These are phyloP conservation scores for Entophlyctis helioformis DNA, from an alignment of 192 early-diverging fungal species.

Conservation along the genomic window DNA sequence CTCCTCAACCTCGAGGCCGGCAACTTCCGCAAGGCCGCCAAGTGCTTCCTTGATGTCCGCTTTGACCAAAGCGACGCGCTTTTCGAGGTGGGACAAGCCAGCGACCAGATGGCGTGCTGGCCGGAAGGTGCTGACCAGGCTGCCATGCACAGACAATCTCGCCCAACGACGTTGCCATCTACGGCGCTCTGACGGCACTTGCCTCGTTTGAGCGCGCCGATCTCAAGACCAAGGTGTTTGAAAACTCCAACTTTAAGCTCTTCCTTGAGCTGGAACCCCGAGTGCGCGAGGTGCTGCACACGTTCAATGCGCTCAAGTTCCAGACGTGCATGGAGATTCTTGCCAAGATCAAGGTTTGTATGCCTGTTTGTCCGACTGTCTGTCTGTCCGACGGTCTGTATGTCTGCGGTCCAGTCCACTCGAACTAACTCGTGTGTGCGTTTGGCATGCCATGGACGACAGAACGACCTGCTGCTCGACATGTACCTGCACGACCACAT, in stretches of 20 bases:
- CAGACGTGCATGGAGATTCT: slow-evolving; percentile 51
- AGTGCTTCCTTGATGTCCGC: slow-evolving; percentile 41
- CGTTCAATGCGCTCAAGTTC: slow-evolving; percentile 72
- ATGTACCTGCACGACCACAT: slow-evolving; percentile 61
- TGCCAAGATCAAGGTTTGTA: slow-evolving; percentile 50
- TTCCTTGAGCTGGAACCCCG: slow-evolving; percentile 78
- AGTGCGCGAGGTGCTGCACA: slow-evolving; percentile 53
- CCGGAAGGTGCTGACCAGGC: no score
- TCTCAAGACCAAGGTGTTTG: slow-evolving; percentile 56
- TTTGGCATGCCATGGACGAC: background rate
- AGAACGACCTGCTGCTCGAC: slow-evolving; percentile 51
- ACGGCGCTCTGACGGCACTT: slow-evolving; percentile 65
- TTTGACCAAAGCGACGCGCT: slow-evolving; percentile 31
- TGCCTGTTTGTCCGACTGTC: background rate
- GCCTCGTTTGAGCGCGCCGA: slow-evolving; percentile 64
- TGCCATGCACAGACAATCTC: slow-evolving; percentile 29
- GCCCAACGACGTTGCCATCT: slow-evolving; percentile 72
- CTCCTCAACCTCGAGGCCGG: slow-evolving; percentile 46
- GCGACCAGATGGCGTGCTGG: no score
- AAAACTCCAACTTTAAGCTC: slow-evolving; percentile 59
- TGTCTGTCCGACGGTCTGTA: background rate
- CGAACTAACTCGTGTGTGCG: background rate
- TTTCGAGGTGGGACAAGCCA: no score
- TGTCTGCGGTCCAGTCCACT: no score
- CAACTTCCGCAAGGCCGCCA: slow-evolving; percentile 51